These are phyloP conservation scores for Spiromastix sp. DNA, from an alignment of 2,329 filamentous ascomycete species.

Conservation along the genomic window DNA sequence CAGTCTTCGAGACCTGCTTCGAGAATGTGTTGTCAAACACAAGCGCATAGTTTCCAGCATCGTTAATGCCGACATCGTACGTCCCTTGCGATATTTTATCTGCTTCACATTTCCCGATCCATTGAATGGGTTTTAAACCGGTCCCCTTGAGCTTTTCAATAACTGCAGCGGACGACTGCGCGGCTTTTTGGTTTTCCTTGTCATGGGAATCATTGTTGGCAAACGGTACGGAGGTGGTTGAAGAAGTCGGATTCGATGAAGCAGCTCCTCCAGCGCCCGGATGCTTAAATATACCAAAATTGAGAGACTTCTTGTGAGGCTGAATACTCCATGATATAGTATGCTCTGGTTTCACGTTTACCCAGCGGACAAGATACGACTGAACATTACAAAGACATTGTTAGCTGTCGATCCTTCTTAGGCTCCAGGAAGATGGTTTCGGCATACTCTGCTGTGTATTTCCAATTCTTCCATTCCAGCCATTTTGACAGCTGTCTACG, in stretches of 20 bases:
- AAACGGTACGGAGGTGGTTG: not conserved
- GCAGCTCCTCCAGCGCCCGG: constrained; percentile 55
- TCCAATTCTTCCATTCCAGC: constrained; percentile 93
- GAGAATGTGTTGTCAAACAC: constrained; percentile 99
- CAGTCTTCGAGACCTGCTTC: constrained; percentile 87
- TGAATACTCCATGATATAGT: constrained; percentile 97
- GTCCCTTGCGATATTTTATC: constrained; percentile 90
- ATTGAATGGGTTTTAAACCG: constrained; percentile 55
- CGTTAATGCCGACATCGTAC: constrained; percentile 62
- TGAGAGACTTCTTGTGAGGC: constrained; percentile 96
- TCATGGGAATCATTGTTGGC: constrained; percentile 22
- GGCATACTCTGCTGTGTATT: constrained; percentile 85
- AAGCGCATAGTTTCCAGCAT: constrained; percentile 88
- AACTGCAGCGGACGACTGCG: constrained; percentile 62
- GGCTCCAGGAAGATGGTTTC: constrained; percentile 1
- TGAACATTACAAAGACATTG: constrained; percentile 37
- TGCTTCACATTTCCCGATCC: constrained; percentile 91
- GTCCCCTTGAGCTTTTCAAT: constrained; percentile 53
- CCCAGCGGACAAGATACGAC: constrained; percentile 98
- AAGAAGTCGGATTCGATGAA: constrained; percentile 22
- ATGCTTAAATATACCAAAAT: constrained; percentile 97
- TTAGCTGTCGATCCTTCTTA: constrained; percentile 5
- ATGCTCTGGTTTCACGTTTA: constrained; percentile 78
- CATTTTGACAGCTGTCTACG: constrained; percentile 50
- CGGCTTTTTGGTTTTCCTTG: constrained; percentile 21